These are phyloP conservation scores for Populus alba DNA, from an alignment of 345 rosid genomes.

Conservation along the genomic window DNA sequence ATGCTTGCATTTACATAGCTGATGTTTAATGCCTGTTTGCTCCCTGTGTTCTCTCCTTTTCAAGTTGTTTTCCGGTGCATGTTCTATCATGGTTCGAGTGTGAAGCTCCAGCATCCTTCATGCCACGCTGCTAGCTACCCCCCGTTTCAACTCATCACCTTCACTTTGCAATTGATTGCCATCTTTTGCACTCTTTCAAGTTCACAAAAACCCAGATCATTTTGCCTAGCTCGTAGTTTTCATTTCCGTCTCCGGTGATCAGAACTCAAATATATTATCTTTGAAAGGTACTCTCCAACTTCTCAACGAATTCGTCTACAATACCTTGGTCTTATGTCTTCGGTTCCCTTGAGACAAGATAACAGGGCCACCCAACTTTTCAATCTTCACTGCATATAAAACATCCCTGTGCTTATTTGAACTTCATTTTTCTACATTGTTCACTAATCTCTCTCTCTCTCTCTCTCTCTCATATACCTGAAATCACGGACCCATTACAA, in stretches of 20 bases:
- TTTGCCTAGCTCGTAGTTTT: neutral
- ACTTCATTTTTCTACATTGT: neutral
- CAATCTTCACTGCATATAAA: neutral
- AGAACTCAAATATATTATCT: constrained; percentile 3
- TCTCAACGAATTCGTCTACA: neutral
- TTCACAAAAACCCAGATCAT: neutral
- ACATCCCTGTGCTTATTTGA: neutral
- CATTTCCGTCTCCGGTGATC: neutral
- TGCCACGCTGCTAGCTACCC: neutral
- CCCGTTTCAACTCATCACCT: neutral
- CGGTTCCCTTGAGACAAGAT: neutral
- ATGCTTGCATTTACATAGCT: neutral
- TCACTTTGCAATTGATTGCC: neutral
- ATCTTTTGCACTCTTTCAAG: neutral
- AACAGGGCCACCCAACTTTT: neutral
- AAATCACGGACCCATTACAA: constrained; percentile 29
- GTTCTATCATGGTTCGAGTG: neutral
- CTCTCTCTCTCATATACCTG: constrained; percentile 1
- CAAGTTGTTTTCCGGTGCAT: neutral
- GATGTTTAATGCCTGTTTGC: neutral
- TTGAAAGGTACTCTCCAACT: neutral
- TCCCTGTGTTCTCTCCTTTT: neutral
- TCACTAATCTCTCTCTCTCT: constrained; percentile 1
- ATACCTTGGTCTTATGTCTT: neutral
- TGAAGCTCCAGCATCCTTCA: neutral